Base-by-base conservation (phyloP, 768 basidiomycete genomes). In the Hericium rajendrae region DNA sequence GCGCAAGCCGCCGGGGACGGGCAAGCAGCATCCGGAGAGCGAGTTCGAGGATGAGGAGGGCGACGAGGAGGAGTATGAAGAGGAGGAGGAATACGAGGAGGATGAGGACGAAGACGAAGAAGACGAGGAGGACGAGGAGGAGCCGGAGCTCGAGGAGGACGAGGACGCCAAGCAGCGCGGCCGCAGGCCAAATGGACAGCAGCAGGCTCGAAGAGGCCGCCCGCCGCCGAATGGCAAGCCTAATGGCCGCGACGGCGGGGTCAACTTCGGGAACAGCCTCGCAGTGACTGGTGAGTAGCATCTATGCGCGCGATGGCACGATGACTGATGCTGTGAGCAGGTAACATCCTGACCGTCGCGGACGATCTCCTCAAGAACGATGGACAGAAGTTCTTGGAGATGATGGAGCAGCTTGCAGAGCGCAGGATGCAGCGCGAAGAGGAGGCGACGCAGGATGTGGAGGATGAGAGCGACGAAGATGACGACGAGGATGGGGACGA, bases 321-420 rank as follows among this genome's bases (percentile, higher is more conserved):
- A 49, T 50, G 50, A 51, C 66, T 64, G 59, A 59, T 57, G 61
- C 62, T 62, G 88, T 87, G 85, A 56, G 86, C 86, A 70, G 94
- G 91, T 66, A 94, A 94, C 66, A 97, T 99, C 69, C 79, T 99
- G 48, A 99, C 97, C 20, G 95, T 99, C 54, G 97, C 97, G 49
- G 97, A 99, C 68, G 97, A 99, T 73, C 81, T 99, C 48, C 79
- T 99, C 65, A 97, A 97, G 78, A 98, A 98, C 66, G 94, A 99
- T 66, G 95, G 95, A 2, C 91, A 94, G 67, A 97, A 97, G 76
- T 99, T 99, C 75, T 75, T 99, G 65, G 97, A 99, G 76, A 99
- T 99, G 97, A 99, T 99, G 97, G 97, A 98, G 70, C 93, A 95
- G 72, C 81, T 99, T 18, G 94, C 95, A 0, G 93, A 97, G 67